These are phyloP conservation scores for Phytophthora pini DNA, from an alignment of 352 stramenopile genomes.

Conservation along the genomic window DNA sequence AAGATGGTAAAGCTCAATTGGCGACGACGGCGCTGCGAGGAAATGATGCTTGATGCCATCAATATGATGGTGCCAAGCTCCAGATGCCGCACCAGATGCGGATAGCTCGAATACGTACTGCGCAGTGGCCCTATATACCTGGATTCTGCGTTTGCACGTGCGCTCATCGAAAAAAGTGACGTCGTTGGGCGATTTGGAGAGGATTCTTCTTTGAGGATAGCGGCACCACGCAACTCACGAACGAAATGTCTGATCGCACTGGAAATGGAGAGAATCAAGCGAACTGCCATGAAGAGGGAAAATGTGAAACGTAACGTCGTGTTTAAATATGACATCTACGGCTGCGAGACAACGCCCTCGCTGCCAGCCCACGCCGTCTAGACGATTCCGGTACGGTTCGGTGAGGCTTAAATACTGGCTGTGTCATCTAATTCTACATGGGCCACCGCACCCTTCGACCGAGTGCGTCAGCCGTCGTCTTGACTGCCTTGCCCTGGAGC, in stretches of 20 bases:
- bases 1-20: slow-evolving; percentile 32
- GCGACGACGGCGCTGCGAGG: slow-evolving; percentile 15
- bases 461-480: slow-evolving; percentile 14
- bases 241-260: not conserved
- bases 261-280: slow-evolving; percentile 2
- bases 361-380: slow-evolving; percentile 20
- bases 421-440: slow-evolving; percentile 37
- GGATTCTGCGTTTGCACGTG: slow-evolving; percentile 7
- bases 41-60: slow-evolving; percentile 14
- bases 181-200: not conserved
- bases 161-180: slow-evolving; percentile 11
- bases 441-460: slow-evolving; percentile 32
- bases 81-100: slow-evolving; percentile 33
- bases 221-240: not conserved
- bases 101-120: slow-evolving; percentile 1
- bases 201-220: no score
- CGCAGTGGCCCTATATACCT: slow-evolving; percentile 15
- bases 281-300: not conserved
- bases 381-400: slow-evolving; percentile 10
- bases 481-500: not conserved
- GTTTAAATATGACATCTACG: slow-evolving; percentile 49
- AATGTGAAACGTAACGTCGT: slow-evolving; percentile 36
- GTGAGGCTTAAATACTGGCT: slow-evolving; percentile 41
- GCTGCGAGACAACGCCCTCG: not conserved
- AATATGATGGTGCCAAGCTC: slow-evolving; percentile 6